These are phyloP conservation scores for Gymnopilus junonius DNA, from an alignment of 768 basidiomycete species.

Conservation along the genomic window DNA sequence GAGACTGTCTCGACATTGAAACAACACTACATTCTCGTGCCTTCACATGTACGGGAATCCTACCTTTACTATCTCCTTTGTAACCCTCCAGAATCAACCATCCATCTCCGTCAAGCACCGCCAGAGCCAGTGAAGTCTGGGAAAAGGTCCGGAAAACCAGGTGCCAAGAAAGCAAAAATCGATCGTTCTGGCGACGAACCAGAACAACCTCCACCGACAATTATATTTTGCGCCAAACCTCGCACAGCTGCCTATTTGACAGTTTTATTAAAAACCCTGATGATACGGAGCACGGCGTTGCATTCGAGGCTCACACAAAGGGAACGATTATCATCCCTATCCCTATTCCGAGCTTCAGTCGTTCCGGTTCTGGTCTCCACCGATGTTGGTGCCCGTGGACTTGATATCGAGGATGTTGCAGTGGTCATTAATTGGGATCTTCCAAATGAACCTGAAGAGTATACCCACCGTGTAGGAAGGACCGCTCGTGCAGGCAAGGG, in stretches of 20 bases:
- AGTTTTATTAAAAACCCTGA: conserved; percentile 73
- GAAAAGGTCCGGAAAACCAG: conserved; percentile 34
- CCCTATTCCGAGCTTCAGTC: conserved; percentile 82
- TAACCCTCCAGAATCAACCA: conserved; percentile 82
- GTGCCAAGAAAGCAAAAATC: conserved; percentile 43
- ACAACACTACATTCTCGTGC: conserved; percentile 90
- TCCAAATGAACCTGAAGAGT: conserved; percentile 88
- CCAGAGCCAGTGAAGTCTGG: conserved; percentile 51
- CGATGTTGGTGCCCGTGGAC: conserved; percentile 92
- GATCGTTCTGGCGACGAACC: conserved; percentile 52
- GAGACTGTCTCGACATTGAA: conserved; percentile 90
- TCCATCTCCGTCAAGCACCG: conserved; percentile 65
- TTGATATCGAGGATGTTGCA: conserved; percentile 96
- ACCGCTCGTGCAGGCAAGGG: conserved; percentile 90
- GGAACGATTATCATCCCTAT: conserved; percentile 83
- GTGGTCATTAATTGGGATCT: conserved; percentile 98
- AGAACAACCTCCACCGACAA: conserved; percentile 89
- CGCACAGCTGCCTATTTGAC: conserved; percentile 92
- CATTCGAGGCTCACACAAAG: conserved; percentile 95
- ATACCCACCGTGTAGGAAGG: conserved; percentile 93
- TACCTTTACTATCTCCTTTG: conserved; percentile 91
- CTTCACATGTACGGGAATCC: conserved; percentile 91
- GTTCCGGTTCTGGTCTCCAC: conserved; percentile 94
- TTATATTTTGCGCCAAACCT: conserved; percentile 89
- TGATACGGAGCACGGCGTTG: conserved; percentile 84